phyloP scores from a whole-genome alignment of 352 stramenopile species.

The Pythium inflatum region DNA sequence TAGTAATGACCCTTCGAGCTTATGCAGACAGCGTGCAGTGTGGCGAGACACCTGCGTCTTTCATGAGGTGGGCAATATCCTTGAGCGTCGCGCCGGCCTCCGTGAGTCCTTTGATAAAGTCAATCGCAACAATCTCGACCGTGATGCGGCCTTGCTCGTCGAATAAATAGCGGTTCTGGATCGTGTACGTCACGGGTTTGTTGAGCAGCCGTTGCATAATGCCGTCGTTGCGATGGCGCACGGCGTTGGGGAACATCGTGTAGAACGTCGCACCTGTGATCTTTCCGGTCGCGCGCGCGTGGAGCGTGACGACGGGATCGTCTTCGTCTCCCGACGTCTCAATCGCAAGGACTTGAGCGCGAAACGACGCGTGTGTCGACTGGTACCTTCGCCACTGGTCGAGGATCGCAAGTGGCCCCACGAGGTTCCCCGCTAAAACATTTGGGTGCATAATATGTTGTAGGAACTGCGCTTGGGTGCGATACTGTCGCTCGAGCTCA shows the following conservation, averaged over 20 bases:
- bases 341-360: not conserved
- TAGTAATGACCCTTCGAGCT: no score
- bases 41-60: conserved; percentile 13
- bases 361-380: conserved; percentile 21
- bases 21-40: conserved; percentile 30
- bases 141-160: conserved; percentile 23
- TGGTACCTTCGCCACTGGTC: conserved; percentile 31
- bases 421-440: conserved; percentile 14
- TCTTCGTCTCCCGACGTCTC: conserved; percentile 7
- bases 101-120: conserved; percentile 18
- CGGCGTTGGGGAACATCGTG: conserved; percentile 21
- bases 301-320: conserved; percentile 22
- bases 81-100: conserved; percentile 4
- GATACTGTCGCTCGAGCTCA: not conserved
- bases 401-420: conserved; percentile 18
- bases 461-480: conserved; percentile 13
- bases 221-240: not conserved
- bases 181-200: conserved; percentile 20
- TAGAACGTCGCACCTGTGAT: conserved; percentile 31
- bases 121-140: conserved; percentile 23
- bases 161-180: conserved; percentile 28
- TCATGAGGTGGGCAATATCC: conserved; percentile 23
- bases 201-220: conserved; percentile 26
- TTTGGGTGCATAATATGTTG: conserved; percentile 20
- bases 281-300: conserved; percentile 15